Percentiles rank a stretch among this genome's conserved stretches.
phyloP scores from a whole-genome alignment of 2,329 filamentous ascomycete genomes.

The Dryadomyces quercivorus region DNA sequence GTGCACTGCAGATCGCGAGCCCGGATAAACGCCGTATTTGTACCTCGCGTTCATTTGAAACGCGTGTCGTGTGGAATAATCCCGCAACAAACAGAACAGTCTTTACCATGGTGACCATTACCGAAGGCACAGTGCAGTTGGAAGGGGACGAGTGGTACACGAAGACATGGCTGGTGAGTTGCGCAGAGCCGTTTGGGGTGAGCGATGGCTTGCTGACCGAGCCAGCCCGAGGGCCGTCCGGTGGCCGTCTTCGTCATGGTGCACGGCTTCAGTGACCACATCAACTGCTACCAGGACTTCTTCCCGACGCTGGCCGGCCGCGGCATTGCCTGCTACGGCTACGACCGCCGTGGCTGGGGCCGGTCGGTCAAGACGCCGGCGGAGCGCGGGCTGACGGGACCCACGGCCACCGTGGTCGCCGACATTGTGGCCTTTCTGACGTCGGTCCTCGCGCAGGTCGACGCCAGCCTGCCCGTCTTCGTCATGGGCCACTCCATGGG shows the following conservation, averaged over 20 bases:
- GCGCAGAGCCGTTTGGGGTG: background rate
- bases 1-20: too few species aligned
- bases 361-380: conserved; percentile 49
- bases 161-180: conserved; percentile 46
- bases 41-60: too few species aligned
- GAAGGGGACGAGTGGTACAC: conserved; percentile 36
- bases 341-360: conserved; percentile 88
- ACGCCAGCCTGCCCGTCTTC: conserved; percentile 49
- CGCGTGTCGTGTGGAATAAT: too few species aligned
- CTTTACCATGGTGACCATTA: conserved; percentile 16
- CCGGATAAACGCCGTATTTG: too few species aligned
- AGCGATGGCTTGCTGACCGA: too few species aligned
- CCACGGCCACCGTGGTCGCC: conserved; percentile 57
- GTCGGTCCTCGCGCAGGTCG: conserved; percentile 29
- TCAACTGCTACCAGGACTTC: conserved; percentile 63
- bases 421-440: conserved; percentile 70
- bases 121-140: conserved; percentile 38
- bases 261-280: conserved; percentile 83
- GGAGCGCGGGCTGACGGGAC: conserved; percentile 61
- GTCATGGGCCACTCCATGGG: conserved; percentile 89
- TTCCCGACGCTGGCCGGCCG: conserved; percentile 57
- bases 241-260: conserved; percentile 65
- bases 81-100: too few species aligned
- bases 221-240: background rate
- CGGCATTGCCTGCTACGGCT: conserved; percentile 64